Evolutionary conservation across 768 basidiomycete genomes (phyloP).

Genomic region (Baorangia bicolor): DNA sequence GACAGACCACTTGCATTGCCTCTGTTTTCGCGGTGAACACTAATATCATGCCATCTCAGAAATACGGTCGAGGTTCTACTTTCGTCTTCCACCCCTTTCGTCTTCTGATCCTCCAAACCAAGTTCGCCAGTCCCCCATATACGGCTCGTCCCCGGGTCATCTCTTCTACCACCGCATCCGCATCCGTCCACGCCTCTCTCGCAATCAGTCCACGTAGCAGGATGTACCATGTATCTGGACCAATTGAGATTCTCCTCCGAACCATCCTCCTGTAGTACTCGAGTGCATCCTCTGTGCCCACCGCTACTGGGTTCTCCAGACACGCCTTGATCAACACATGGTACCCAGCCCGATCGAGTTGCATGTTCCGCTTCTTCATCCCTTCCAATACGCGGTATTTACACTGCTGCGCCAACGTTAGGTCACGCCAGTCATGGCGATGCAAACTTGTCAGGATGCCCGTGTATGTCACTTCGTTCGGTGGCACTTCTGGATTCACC

Average conservation of each 20-base stretch:
- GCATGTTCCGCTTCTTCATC: conserved; percentile 57
- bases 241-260: conserved; percentile 43
- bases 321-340: conserved; percentile 74
- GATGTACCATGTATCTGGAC: conserved; percentile 75
- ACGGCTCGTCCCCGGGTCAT: conserved; percentile 54
- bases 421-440: conserved; percentile 51
- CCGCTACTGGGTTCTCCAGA: conserved; percentile 48
- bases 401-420: conserved; percentile 44
- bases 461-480: conserved; percentile 86
- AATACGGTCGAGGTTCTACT: conserved; percentile 30
- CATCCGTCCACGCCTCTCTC: conserved; percentile 60
- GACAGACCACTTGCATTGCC: conserved; percentile 14
- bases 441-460: conserved; percentile 72
- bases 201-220: conserved; percentile 62
- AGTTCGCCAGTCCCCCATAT: conserved; percentile 41
- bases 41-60: conserved; percentile 11
- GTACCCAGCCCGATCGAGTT: conserved; percentile 64
- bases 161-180: conserved; percentile 57
- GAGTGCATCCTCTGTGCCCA: conserved; percentile 56
- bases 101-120: conserved; percentile 51
- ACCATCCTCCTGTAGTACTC: conserved; percentile 63
- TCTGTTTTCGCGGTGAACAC: conserved; percentile 21
- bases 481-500: conserved; percentile 43
- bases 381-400: conserved; percentile 49
- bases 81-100: conserved; percentile 34